These are phyloP conservation scores for Achaetomiella virescens DNA, from an alignment of 495 filamentous ascomycete genomes.

Conservation along the genomic window DNA sequence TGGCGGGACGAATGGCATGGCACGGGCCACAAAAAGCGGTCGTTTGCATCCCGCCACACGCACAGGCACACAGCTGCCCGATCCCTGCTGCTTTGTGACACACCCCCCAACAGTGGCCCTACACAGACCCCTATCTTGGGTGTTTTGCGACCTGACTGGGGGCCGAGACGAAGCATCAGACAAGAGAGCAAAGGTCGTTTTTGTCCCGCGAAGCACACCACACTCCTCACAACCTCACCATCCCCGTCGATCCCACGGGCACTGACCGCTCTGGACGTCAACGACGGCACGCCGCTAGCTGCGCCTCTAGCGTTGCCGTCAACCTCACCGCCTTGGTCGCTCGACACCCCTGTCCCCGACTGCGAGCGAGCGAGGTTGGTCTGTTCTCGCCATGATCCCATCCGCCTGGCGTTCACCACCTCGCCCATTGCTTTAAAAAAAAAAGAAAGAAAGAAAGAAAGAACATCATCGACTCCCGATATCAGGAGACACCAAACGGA, in stretches of 20 bases:
- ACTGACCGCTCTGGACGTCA: neutral
- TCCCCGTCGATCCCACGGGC: conserved; percentile 3
- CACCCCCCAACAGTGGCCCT: conserved; percentile 22
- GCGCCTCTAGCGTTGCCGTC: conserved; percentile 2
- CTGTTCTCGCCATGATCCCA: conserved; percentile 24
- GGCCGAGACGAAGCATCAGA: conserved; percentile 19
- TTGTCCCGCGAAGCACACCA: conserved; percentile 10
- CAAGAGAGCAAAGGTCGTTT: conserved; percentile 16
- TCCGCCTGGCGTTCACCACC: conserved; percentile 18
- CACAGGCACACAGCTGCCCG: neutral
- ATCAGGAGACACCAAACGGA: neutral
- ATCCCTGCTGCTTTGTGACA: conserved; percentile 13
- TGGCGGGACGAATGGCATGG: neutral
- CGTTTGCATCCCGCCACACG: neutral
- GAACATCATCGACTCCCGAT: too few species aligned
- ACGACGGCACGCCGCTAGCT: neutral
- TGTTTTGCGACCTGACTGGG: conserved; percentile 26
- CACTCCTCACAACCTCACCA: neutral
- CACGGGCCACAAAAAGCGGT: conserved; percentile 4
- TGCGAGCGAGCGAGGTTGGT: conserved; percentile 15
- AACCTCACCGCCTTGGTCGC: conserved; percentile 12
- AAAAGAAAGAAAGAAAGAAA: neutral
- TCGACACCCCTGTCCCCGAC: conserved; percentile 2
- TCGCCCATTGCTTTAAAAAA: conserved; percentile 19
- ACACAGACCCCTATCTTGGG: conserved; percentile 30